Conservation (phyloP, 2,329 filamentous ascomycete genomes). For the Pleurostoma richardsiae region DNA sequence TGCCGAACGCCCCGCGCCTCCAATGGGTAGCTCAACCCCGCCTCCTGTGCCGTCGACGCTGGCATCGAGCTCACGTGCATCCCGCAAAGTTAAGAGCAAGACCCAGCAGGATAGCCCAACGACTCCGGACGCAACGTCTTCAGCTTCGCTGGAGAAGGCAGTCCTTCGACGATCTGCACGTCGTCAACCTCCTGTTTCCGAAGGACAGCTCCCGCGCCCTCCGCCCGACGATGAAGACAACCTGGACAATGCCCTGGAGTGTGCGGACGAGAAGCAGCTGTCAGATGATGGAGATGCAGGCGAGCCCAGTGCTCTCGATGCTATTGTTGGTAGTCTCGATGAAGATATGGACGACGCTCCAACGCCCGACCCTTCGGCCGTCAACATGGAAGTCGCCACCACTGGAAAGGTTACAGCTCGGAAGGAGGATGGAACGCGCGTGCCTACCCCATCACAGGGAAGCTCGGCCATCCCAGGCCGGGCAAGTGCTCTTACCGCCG, state of each 20-base stretch:
- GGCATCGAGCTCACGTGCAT: constrained; percentile 36
- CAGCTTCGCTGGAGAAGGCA: constrained; percentile 52
- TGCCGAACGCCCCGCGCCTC: constrained; percentile 31
- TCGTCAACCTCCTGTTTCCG: constrained; percentile 48
- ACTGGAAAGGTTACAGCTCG: constrained; percentile 85
- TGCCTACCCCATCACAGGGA: constrained; percentile 72
- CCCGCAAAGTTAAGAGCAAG: constrained; percentile 42
- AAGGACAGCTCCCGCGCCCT: constrained; percentile 44
- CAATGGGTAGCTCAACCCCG: constrained; percentile 12
- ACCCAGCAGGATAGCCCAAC: constrained; percentile 33
- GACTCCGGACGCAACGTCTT: constrained; percentile 39
- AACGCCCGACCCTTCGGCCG: constrained; percentile 77
- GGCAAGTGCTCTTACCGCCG: constrained; percentile 31
- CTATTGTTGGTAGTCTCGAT: constrained; percentile 76
- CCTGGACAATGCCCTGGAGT: constrained; percentile 72
- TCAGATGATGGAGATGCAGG: constrained; percentile 66
- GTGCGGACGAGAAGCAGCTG: constrained; percentile 84
- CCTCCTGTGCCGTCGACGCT: constrained; percentile 31
- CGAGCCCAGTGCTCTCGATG: constrained; percentile 66
- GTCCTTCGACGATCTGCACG: constrained; percentile 58
- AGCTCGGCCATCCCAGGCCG: constrained; percentile 31
- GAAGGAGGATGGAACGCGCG: constrained; percentile 84
- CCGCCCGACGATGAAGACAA: constrained; percentile 56
- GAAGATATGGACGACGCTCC: constrained; percentile 72
- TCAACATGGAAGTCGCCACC: constrained; percentile 84